Evolutionary conservation across 768 basidiomycete genomes (phyloP).

Genomic region (Auricularia heimuer): DNA sequence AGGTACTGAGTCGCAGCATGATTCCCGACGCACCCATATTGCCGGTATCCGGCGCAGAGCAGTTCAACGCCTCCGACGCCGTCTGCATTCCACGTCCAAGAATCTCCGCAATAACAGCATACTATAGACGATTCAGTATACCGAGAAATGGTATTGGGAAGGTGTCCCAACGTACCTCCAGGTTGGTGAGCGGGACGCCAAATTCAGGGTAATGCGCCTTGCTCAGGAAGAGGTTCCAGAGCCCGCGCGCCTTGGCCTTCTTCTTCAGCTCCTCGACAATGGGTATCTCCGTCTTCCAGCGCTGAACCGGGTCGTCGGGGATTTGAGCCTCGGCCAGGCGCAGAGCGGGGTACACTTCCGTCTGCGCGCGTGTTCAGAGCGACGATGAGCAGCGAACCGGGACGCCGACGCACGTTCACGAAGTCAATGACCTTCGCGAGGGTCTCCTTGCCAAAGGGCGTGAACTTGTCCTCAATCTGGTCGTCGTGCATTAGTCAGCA

Average conservation of each 20-base stretch:
- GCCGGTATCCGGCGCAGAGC: conserved; percentile 93
- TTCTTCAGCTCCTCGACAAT: conserved; percentile 76
- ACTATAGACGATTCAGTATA: conserved; percentile 35
- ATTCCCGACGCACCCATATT: conserved; percentile 70
- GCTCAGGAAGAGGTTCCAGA: conserved; percentile 98
- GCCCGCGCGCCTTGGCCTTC: conserved; percentile 77
- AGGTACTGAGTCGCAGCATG: neutral
- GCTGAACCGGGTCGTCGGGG: conserved; percentile 56
- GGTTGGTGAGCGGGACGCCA: conserved; percentile 84
- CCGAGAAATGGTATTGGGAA: neutral
- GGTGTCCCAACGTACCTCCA: conserved; percentile 53
- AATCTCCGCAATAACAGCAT: conserved; percentile 95
- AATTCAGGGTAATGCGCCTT: conserved; percentile 84
- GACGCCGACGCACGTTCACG: conserved; percentile 49
- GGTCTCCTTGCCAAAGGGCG: conserved; percentile 77
- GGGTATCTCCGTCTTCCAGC: conserved; percentile 81
- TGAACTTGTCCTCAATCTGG: conserved; percentile 88
- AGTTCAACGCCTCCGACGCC: conserved; percentile 83
- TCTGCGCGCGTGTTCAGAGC: conserved; percentile 33
- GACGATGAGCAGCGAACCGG: neutral
- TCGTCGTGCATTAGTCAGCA: neutral
- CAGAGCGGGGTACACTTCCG: conserved; percentile 77
- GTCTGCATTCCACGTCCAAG: conserved; percentile 76
- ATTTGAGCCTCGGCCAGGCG: conserved; percentile 73
- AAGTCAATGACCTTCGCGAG: conserved; percentile 77